Evolutionary conservation across 2,329 filamentous ascomycete species (phyloP).

Genomic region (Fusarium tupiense): DNA sequence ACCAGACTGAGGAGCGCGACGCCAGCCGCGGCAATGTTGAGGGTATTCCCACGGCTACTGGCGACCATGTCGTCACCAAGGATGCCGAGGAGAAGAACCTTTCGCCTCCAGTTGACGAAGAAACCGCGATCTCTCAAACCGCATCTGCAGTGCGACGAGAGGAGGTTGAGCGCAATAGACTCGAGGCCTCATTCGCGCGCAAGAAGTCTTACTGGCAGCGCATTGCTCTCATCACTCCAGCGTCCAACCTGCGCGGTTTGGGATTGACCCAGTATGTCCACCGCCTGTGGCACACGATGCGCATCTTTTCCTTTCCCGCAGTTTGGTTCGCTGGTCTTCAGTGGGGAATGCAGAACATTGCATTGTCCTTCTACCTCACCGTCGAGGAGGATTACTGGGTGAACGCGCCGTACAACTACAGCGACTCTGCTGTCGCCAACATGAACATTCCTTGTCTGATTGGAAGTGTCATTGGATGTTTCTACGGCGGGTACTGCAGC

Average conservation of each 20-base stretch:
- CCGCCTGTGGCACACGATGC: constrained; percentile 64
- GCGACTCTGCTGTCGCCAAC: constrained; percentile 61
- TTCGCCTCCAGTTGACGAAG: constrained; percentile 12
- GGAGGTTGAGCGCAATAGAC: constrained; percentile 33
- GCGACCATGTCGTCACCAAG: not conserved
- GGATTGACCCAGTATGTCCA: constrained; percentile 64
- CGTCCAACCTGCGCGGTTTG: constrained; percentile 61
- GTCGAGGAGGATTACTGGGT: constrained; percentile 67
- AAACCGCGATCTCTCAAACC: constrained; percentile 10
- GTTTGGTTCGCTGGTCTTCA: constrained; percentile 67
- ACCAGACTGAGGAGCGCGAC: constrained; percentile 12
- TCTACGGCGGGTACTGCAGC: constrained; percentile 66
- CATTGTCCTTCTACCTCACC: constrained; percentile 67
- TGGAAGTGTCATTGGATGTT: constrained; percentile 64
- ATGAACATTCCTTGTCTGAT: constrained; percentile 67
- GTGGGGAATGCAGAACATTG: constrained; percentile 70
- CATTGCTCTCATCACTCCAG: constrained; percentile 65
- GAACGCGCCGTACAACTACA: constrained; percentile 64
- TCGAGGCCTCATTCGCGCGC: constrained; percentile 40
- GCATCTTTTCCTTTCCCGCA: constrained; percentile 67
- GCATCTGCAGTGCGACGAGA: constrained; percentile 20
- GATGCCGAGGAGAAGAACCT: constrained; percentile 17
- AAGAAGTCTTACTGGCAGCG: constrained; percentile 64
- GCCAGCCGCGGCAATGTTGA: constrained; percentile 19
- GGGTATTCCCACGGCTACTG: constrained; percentile 16